Evolutionary conservation across 495 filamentous ascomycete genomes (phyloP).

Genomic region (Thermothielavioides terrestris): DNA sequence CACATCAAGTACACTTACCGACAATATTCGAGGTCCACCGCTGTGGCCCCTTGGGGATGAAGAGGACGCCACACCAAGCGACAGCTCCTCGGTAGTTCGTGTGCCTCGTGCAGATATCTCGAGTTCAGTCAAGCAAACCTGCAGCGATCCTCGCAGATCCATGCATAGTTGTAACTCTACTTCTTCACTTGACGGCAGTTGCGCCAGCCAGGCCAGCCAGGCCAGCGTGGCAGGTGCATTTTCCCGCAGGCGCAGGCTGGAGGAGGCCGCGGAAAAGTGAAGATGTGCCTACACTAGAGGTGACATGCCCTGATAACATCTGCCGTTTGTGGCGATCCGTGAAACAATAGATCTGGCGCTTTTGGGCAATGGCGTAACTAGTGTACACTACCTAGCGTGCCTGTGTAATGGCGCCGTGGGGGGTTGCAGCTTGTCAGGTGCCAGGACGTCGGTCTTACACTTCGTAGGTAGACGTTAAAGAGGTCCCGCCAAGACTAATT

Average conservation of each 20-base stretch:
- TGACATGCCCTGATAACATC: background rate
- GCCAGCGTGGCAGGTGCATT: background rate
- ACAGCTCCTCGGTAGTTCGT: too few relatives aligned
- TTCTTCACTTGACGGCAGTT: background rate
- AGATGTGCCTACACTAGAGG: background rate
- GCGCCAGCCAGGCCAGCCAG: background rate
- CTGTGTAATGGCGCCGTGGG: slow-evolving; percentile 2
- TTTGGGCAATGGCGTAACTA: slow-evolving; percentile 2
- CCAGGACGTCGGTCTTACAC: background rate
- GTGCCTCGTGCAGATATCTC: too few relatives aligned
- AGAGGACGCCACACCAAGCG: background rate
- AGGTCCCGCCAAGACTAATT: too few relatives aligned
- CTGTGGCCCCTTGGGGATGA: background rate
- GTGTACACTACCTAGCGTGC: too few relatives aligned
- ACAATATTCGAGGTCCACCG: background rate
- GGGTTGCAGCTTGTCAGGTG: background rate
- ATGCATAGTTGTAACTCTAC: background rate
- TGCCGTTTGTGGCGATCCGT: slow-evolving; percentile 3
- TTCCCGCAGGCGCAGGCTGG: too few relatives aligned
- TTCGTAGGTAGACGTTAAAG: too few relatives aligned
- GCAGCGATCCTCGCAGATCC: background rate
- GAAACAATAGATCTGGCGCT: slow-evolving; percentile 6
- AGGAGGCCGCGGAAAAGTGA: background rate
- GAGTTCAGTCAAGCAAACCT: too few relatives aligned
- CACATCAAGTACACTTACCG: too few relatives aligned